Conservation (phyloP, 2,329 filamentous ascomycete genomes). For the Xylaria sp. region DNA sequence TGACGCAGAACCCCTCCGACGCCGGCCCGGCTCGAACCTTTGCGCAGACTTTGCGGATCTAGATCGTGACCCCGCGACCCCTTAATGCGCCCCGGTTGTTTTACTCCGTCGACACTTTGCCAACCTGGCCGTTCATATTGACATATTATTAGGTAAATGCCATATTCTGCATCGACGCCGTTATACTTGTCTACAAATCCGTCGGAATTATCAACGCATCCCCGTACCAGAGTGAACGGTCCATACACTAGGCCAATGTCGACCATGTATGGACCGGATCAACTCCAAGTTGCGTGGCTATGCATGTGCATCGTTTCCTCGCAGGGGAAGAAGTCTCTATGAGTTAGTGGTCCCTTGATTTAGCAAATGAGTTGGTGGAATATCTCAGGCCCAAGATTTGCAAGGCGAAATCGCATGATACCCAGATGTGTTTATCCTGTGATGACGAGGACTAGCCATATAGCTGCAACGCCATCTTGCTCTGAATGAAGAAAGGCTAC, state of each 20-base stretch:
- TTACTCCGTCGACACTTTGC: neutral
- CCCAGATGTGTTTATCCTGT: neutral
- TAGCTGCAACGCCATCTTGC: no score
- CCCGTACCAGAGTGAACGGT: neutral
- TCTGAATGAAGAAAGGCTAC: neutral
- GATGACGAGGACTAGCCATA: neutral
- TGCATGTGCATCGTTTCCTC: neutral
- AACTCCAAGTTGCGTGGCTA: neutral
- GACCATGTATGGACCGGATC: neutral
- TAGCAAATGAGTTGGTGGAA: neutral
- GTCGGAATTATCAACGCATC: neutral
- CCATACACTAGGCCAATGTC: neutral
- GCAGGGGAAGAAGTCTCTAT: neutral
- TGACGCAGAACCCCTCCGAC: conserved; percentile 24
- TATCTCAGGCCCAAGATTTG: neutral
- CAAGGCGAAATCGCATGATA: neutral
- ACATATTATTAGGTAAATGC: neutral
- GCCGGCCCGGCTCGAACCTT: conserved; percentile 21
- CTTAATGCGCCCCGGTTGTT: neutral
- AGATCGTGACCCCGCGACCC: neutral
- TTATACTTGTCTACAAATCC: neutral
- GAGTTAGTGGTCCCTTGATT: neutral
- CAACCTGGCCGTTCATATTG: neutral
- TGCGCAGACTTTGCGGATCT: neutral
- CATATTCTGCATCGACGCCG: neutral